A percentile compares a stretch with the other conserved stretches of the same genome.
Evolutionary conservation across 805 yeast species (phyloP).

Genomic region (Candida ipomoeae): DNA sequence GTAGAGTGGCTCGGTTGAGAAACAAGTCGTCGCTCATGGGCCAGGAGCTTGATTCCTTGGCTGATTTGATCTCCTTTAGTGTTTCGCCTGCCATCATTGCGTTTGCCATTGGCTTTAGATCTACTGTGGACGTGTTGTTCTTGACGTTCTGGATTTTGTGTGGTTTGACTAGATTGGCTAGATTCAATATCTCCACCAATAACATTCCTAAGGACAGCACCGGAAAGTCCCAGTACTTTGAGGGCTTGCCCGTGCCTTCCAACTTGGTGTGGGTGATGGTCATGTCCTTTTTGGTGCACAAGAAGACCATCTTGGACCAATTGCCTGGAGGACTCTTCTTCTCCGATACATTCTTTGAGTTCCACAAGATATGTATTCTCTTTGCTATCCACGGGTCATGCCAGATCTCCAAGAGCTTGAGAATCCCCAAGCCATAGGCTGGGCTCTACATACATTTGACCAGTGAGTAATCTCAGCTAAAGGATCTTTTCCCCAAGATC

Average conservation of each 20-base stretch:
- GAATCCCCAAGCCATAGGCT: constrained; percentile 76
- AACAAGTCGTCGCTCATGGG: constrained; percentile 92
- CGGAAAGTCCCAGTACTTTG: constrained; percentile 90
- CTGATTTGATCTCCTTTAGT: constrained; percentile 91
- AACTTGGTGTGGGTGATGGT: constrained; percentile 67
- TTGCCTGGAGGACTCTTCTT: constrained; percentile 67
- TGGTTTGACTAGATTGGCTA: constrained; percentile 89
- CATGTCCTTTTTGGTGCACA: constrained; percentile 66
- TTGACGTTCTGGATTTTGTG: constrained; percentile 85
- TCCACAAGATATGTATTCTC: constrained; percentile 64
- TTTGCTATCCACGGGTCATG: constrained; percentile 83
- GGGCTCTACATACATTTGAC: neutral
- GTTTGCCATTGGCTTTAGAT: constrained; percentile 82
- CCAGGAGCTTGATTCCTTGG: constrained; percentile 94
- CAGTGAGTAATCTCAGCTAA: neutral
- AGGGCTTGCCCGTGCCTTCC: constrained; percentile 95
- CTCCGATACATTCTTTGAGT: constrained; percentile 55
- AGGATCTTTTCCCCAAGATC: constrained; percentile 9
- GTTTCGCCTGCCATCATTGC: constrained; percentile 95
- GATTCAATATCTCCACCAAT: constrained; percentile 92
- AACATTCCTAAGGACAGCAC: constrained; percentile 83
- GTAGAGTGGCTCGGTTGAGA: constrained; percentile 92
- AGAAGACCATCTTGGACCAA: constrained; percentile 43
- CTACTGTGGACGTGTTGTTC: constrained; percentile 73
- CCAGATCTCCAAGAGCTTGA: constrained; percentile 85